Evolutionary conservation across 768 basidiomycete species (phyloP).

Genomic region (Phanerodontia chrysosporium): DNA sequence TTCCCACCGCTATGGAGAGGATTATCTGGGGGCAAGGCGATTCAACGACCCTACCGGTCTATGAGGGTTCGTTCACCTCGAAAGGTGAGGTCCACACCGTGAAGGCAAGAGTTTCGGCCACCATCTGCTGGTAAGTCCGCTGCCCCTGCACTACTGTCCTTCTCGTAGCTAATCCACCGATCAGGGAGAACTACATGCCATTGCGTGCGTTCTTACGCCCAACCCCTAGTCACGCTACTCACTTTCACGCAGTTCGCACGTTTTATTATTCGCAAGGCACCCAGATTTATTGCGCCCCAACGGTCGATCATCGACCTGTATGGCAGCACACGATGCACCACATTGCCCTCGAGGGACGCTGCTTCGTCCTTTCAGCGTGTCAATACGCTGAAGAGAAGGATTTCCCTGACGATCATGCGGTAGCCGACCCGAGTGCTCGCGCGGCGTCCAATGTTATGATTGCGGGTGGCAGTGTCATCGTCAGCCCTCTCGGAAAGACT

Average conservation of each 20-base stretch:
- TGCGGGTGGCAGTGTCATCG: slow-evolving; percentile 57
- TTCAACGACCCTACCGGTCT: slow-evolving; percentile 47
- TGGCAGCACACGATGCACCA: slow-evolving; percentile 60
- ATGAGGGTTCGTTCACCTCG: slow-evolving; percentile 35
- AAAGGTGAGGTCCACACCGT: slow-evolving; percentile 20
- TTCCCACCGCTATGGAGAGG: slow-evolving; percentile 59
- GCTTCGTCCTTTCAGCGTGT: slow-evolving; percentile 63
- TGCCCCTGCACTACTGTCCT: background rate
- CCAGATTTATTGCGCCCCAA: slow-evolving; percentile 62
- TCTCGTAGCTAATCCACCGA: no score
- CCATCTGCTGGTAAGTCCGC: slow-evolving; percentile 51
- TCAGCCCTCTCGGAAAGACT: slow-evolving; percentile 51
- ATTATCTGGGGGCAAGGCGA: slow-evolving; percentile 63
- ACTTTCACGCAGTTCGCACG: slow-evolving; percentile 40
- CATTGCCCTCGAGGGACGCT: slow-evolving; percentile 65
- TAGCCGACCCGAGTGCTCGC: slow-evolving; percentile 33
- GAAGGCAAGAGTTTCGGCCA: slow-evolving; percentile 45
- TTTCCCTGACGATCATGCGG: slow-evolving; percentile 45
- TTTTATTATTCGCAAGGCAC: slow-evolving; percentile 57
- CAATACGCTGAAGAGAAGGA: slow-evolving; percentile 54
- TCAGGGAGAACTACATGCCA: slow-evolving; percentile 72
- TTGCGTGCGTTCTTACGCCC: slow-evolving; percentile 31
- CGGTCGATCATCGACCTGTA: slow-evolving; percentile 52
- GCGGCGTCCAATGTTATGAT: slow-evolving; percentile 50
- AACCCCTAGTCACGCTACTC: background rate